Evolutionary conservation across 352 stramenopile genomes (phyloP).

Genomic region (Phytopythium oedochilum): DNA sequence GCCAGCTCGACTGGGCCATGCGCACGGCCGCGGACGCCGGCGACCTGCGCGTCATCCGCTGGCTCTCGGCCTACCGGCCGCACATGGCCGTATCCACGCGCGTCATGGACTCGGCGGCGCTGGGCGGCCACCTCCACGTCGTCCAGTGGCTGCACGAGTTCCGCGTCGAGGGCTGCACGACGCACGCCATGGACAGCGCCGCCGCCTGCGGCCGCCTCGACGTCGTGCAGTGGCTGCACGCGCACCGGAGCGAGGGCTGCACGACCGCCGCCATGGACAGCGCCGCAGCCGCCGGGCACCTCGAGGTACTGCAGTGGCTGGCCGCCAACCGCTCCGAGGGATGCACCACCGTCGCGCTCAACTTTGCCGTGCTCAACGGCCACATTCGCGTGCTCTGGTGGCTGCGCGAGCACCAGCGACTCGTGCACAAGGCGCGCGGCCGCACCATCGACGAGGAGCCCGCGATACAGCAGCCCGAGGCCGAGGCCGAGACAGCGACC

Average conservation of each 20-base stretch:
- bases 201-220: constrained; percentile 63
- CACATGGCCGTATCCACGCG: constrained; percentile 47
- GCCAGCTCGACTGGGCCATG: constrained; percentile 64
- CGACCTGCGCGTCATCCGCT: constrained; percentile 53
- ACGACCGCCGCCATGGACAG: constrained; percentile 72
- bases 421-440: neutral
- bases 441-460: neutral
- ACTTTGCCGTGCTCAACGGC: constrained; percentile 65
- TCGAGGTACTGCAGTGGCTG: constrained; percentile 70
- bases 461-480: too few species aligned
- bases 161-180: constrained; percentile 64
- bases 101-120: constrained; percentile 80
- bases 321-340: constrained; percentile 51
- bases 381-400: constrained; percentile 61
- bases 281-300: constrained; percentile 54
- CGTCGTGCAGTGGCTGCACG: constrained; percentile 70
- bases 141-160: constrained; percentile 72
- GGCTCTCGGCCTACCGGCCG: constrained; percentile 54
- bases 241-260: constrained; percentile 57
- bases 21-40: constrained; percentile 66
- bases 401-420: constrained; percentile 43
- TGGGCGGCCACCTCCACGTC: constrained; percentile 58
- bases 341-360: constrained; percentile 61
- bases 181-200: constrained; percentile 73
- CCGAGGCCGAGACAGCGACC: too few species aligned